Percentiles rank a stretch among this genome's conserved stretches.
Evolutionary conservation across 1,284 basidiomycete species (phyloP).

Genomic region (Thelephora terrestris): DNA sequence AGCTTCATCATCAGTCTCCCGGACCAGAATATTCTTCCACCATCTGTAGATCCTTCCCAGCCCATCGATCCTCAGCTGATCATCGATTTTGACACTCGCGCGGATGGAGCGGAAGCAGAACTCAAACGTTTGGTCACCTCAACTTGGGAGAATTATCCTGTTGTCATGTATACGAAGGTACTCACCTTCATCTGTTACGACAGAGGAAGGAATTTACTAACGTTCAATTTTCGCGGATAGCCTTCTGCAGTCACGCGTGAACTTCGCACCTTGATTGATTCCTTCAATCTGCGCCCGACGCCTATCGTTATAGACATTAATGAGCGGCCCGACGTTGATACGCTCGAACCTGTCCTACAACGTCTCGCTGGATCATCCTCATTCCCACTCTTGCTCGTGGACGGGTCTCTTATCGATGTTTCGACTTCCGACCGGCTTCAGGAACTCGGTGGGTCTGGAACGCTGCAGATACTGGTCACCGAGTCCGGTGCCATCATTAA

Average conservation of each 20-base stretch:
- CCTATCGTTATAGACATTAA: slow-evolving; percentile 73
- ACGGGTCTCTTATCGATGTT: slow-evolving; percentile 29
- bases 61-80: slow-evolving; percentile 73
- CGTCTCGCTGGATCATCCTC: slow-evolving; percentile 46
- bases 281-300: slow-evolving; percentile 52
- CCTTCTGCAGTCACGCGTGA: slow-evolving; percentile 54
- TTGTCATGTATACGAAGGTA: slow-evolving; percentile 73
- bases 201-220: slow-evolving; percentile 2
- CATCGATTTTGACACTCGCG: slow-evolving; percentile 73
- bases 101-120: slow-evolving; percentile 29
- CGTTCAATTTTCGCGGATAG: not conserved
- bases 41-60: slow-evolving; percentile 46
- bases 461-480: slow-evolving; percentile 42
- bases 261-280: slow-evolving; percentile 48
- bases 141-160: slow-evolving; percentile 63
- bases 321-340: slow-evolving; percentile 41
- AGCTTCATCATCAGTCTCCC: slow-evolving; percentile 71
- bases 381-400: slow-evolving; percentile 64
- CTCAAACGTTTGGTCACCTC: slow-evolving; percentile 26
- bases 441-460: slow-evolving; percentile 40
- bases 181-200: slow-evolving; percentile 15
- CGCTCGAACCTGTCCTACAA: slow-evolving; percentile 35
- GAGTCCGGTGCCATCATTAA: slow-evolving; percentile 49
- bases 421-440: slow-evolving; percentile 43
- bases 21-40: slow-evolving; percentile 63